Evolutionary conservation across 805 yeast species (phyloP).

Genomic region (Candida cerambycidarum): DNA sequence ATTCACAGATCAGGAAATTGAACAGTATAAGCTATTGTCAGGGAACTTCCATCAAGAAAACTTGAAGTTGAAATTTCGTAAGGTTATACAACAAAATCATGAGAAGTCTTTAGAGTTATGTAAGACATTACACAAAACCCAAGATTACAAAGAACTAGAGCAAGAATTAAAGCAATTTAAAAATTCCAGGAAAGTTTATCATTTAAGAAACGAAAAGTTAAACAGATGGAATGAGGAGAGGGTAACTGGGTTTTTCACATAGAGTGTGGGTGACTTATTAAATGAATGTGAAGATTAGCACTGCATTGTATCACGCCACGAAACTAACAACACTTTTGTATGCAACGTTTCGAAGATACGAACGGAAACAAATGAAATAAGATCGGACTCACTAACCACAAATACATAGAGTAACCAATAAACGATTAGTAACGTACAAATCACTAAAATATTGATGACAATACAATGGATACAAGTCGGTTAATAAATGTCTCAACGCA

Average conservation of each 20-base stretch:
- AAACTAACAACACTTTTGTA: no score
- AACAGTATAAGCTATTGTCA: constrained; percentile 39
- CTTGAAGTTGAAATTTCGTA: constrained; percentile 27
- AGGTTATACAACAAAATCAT: constrained; percentile 23
- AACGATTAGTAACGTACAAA: no score
- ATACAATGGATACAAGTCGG: no score
- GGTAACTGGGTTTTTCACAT: constrained; percentile 35
- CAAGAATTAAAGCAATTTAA: constrained; percentile 20
- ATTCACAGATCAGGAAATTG: constrained; percentile 34
- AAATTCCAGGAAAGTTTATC: constrained; percentile 24
- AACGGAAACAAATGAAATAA: no score
- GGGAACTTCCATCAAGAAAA: constrained; percentile 35
- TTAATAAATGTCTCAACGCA: no score
- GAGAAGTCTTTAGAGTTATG: constrained; percentile 21
- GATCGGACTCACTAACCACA: no score
- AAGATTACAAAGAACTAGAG: constrained; percentile 12
- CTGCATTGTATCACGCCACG: no score
- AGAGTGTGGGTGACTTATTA: not conserved
- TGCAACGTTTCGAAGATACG: no score
- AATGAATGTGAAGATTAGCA: not conserved
- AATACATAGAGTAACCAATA: no score
- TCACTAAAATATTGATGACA: no score
- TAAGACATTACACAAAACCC: not conserved
- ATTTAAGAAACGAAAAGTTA: constrained; percentile 36
- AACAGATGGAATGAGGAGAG: constrained; percentile 46